A percentile compares a stretch with the other conserved stretches of the same genome.
Evolutionary conservation across 1,139 yeast genomes (phyloP).

Genomic region (Geotrichum phurueaensis): DNA sequence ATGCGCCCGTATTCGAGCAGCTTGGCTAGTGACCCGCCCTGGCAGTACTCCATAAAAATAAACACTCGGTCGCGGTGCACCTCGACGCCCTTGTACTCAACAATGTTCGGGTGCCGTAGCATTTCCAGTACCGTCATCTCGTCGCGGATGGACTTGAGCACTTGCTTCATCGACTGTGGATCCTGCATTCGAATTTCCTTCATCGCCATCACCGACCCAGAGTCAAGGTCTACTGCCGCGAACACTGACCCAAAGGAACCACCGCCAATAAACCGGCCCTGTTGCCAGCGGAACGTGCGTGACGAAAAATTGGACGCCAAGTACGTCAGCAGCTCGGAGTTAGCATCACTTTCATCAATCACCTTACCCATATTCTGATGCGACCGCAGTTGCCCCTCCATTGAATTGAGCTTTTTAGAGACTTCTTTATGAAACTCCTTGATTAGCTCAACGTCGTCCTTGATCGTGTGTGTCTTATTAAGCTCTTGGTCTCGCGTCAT

Average conservation of each 20-base stretch:
- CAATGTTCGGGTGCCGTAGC: conserved; percentile 92
- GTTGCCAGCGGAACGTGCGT: conserved; percentile 94
- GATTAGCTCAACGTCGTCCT: conserved; percentile 56
- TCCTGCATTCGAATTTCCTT: conserved; percentile 91
- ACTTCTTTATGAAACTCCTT: conserved; percentile 53
- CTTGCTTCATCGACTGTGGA: conserved; percentile 73
- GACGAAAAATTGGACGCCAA: conserved; percentile 87
- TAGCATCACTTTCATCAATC: conserved; percentile 78
- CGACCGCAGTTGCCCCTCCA: conserved; percentile 45
- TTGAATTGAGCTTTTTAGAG: conserved; percentile 49
- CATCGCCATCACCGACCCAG: conserved; percentile 96
- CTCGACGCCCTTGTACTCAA: conserved; percentile 93
- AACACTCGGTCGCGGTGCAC: conserved; percentile 94
- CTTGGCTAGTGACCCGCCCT: conserved; percentile 87
- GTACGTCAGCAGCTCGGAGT: conserved; percentile 78
- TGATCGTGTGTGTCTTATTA: conserved; percentile 6
- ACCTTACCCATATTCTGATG: conserved; percentile 75
- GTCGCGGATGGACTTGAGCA: conserved; percentile 84
- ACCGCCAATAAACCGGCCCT: conserved; percentile 87
- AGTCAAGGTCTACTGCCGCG: conserved; percentile 86
- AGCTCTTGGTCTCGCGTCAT: conserved; percentile 16
- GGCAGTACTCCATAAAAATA: conserved; percentile 95
- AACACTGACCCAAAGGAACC: conserved; percentile 94
- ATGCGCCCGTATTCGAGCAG: conserved; percentile 86
- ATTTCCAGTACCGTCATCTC: conserved; percentile 96